Evolutionary conservation across 1,284 basidiomycete genomes (phyloP).

Genomic region (Irpex sp.): DNA sequence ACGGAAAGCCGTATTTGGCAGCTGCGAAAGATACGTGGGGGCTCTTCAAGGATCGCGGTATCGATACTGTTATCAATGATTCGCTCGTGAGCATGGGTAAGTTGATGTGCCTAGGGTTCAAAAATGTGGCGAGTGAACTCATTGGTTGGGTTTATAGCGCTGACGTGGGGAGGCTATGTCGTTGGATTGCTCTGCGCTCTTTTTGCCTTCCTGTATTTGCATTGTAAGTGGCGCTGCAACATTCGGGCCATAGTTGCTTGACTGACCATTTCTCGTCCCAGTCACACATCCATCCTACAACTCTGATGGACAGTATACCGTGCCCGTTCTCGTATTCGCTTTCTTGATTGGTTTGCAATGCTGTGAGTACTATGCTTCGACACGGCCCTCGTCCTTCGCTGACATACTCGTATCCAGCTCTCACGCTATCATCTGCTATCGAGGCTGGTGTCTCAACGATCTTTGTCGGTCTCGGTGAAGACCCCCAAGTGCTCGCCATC

Average conservation of each 20-base stretch:
- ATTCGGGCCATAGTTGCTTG: slow-evolving; percentile 5
- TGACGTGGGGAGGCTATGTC: slow-evolving; percentile 73
- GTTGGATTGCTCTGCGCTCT: slow-evolving; percentile 75
- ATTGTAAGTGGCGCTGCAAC: slow-evolving; percentile 40
- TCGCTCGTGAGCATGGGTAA: slow-evolving; percentile 76
- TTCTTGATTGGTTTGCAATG: slow-evolving; percentile 76
- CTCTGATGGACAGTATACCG: slow-evolving; percentile 66
- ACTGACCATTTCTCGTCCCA: slow-evolving; percentile 21
- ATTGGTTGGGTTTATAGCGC: slow-evolving; percentile 31
- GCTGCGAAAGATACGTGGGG: slow-evolving; percentile 92
- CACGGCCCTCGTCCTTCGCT: background rate
- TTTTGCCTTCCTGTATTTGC: slow-evolving; percentile 79
- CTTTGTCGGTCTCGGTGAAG: slow-evolving; percentile 80
- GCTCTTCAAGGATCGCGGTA: slow-evolving; percentile 81
- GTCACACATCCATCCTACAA: slow-evolving; percentile 74
- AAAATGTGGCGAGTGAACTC: slow-evolving; percentile 2
- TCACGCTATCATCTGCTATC: slow-evolving; percentile 65
- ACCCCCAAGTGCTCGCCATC: slow-evolving; percentile 69
- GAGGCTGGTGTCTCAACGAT: slow-evolving; percentile 83
- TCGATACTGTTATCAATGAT: slow-evolving; percentile 84
- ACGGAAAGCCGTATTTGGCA: slow-evolving; percentile 80
- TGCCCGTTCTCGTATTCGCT: slow-evolving; percentile 72
- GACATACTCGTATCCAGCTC: slow-evolving; percentile 31
- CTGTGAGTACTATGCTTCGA: slow-evolving; percentile 38
- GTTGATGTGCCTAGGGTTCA: slow-evolving; percentile 14